Evolutionary conservation across 768 basidiomycete genomes (phyloP), one percentile per base, ranked within the genome.

Genomic region (Candolleomyces eurysporus): DNA sequence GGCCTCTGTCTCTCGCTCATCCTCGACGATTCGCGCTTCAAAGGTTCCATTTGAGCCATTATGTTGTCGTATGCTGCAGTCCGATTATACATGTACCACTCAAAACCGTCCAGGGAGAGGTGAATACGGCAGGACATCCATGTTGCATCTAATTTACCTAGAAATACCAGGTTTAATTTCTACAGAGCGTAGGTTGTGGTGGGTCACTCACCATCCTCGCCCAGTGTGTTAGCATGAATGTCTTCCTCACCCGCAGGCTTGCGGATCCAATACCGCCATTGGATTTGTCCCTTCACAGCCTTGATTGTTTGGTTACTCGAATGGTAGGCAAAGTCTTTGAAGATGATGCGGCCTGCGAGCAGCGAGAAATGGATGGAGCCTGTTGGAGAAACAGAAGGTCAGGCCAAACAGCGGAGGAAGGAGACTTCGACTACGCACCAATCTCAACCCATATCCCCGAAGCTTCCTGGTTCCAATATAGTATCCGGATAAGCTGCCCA

Each of bases 221-320:
- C 82, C 63, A 86, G 86, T 57, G 78, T 82, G 36, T 36, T 36
- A 30, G 78, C 77, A 67, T 62, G 74, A 61, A 91, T 74, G 65
- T 92, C 90, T 52, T 89, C 84, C 64, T 89, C 89, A n/a, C 85
- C 82, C 9, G 89, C 84, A 2, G 94, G 90, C 45, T 82, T 77
- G 60, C 94, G 87, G 52, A 93, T 81, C 96, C 96, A 98, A 72
- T 96, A 98, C 64, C 93, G 82, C 94, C 96, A 98, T 65, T 90
- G 90, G 52, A 98, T 73, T 69, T 93, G 87, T 1, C 88, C 91
- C 73, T 93, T 92, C 51, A 93, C 84, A 55, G 94, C 82, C 63
- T 87, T 86, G 48, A 96, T 80, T 19, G 91, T 92, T 72, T 97
- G 91, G 73, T 96, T 98, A 70, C 92, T 90, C 2, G 94, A 96